A percentile compares a stretch with the other conserved stretches of the same genome.
Evolutionary conservation across 495 filamentous ascomycete genomes (phyloP).

Genomic region (Penicillium pancosmium): DNA sequence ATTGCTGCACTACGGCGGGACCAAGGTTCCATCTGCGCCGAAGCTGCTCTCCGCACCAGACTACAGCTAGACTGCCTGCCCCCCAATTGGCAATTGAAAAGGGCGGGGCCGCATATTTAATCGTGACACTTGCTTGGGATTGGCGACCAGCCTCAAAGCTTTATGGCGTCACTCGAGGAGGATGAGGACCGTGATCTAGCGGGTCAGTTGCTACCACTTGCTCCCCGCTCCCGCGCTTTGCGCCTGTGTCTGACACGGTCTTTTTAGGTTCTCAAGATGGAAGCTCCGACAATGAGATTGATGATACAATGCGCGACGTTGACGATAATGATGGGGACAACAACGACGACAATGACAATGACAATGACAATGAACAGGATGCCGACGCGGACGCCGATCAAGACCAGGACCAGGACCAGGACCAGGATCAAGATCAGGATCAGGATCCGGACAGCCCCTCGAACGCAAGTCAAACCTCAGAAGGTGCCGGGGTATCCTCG

Average conservation of each 20-base stretch:
- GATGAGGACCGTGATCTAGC: conserved; percentile 60
- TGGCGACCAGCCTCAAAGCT: background rate
- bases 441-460: conserved; percentile 60
- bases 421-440: conserved; percentile 20
- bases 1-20: background rate
- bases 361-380: conserved; percentile 51
- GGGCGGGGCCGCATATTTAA: background rate
- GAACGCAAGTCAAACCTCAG: conserved; percentile 50
- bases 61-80: background rate
- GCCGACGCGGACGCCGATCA: conserved; percentile 63
- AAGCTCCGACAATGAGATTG: conserved; percentile 72
- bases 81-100: background rate
- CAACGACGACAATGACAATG: conserved; percentile 66
- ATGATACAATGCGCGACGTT: conserved; percentile 67
- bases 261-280: conserved; percentile 57
- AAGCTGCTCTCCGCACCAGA: conserved; percentile 9
- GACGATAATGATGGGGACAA: conserved; percentile 64
- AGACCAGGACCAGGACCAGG: conserved; percentile 37
- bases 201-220: conserved; percentile 35
- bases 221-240: background rate
- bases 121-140: background rate
- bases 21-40: background rate
- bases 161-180: conserved; percentile 41
- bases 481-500: conserved; percentile 36
- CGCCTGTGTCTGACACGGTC: conserved; percentile 16